Percentiles rank a stretch among this genome's conserved stretches.
phyloP scores from a whole-genome alignment of 2,329 filamentous ascomycete species.

The Pseudogymnoascus sp. region DNA sequence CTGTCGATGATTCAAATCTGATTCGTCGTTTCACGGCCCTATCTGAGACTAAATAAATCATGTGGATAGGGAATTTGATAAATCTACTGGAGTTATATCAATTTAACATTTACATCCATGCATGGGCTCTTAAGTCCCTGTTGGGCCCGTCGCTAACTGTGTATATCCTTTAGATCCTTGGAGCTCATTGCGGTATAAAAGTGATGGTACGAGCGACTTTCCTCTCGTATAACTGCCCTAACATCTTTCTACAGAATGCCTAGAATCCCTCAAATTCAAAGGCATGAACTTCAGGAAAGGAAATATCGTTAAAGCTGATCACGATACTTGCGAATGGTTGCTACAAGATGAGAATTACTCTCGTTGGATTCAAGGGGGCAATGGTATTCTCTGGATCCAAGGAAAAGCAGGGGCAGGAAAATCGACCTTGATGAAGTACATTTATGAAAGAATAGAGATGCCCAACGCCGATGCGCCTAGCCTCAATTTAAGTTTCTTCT shows the following conservation, averaged over 20 bases:
- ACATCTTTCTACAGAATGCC: not conserved
- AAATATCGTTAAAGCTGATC: not conserved
- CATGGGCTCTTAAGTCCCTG: not conserved
- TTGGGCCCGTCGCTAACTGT: not conserved
- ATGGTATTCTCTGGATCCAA: conserved; percentile 14
- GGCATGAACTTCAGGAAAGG: not conserved
- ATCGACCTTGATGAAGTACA: conserved; percentile 14
- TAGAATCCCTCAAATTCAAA: not conserved
- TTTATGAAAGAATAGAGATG: not conserved
- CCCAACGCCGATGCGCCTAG: conserved; percentile 19
- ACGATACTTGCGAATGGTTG: conserved; percentile 10
- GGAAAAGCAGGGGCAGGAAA: conserved; percentile 14
- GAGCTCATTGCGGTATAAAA: not conserved
- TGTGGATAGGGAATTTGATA: not conserved
- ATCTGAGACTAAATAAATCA: not conserved
- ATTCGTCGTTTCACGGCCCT: not conserved
- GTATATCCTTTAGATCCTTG: not conserved
- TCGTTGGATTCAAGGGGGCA: not conserved
- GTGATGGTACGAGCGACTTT: not conserved
- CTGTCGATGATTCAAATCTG: too few relatives aligned
- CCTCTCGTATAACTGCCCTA: not conserved
- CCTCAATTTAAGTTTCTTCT: conserved; percentile 4
- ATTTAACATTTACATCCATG: not conserved
- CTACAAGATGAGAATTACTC: conserved; percentile 3
- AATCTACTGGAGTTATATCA: not conserved